Evolutionary conservation across 1,139 yeast genomes (phyloP).

Genomic region (Candida sp.): DNA sequence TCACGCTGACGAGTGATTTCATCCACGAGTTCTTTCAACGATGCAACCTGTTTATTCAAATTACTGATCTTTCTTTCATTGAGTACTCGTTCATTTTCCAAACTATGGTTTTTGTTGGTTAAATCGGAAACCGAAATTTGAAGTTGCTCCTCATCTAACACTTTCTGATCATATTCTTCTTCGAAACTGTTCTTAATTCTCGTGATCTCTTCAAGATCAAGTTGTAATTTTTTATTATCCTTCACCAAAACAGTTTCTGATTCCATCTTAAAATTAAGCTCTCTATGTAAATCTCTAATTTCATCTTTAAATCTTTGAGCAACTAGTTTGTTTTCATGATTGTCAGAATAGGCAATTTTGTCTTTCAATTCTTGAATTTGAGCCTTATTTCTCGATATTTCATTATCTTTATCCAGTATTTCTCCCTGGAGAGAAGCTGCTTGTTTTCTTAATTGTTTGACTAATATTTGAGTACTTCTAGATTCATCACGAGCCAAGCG

Average conservation of each 20-base stretch:
- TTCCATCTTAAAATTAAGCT: conserved; percentile 54
- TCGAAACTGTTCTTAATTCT: conserved; percentile 48
- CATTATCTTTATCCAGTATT: conserved; percentile 56
- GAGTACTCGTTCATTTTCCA: conserved; percentile 41
- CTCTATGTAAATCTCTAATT: conserved; percentile 54
- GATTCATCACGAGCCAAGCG: conserved; percentile 57
- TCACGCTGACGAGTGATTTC: conserved; percentile 51
- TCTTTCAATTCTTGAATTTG: conserved; percentile 41
- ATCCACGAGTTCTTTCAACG: conserved; percentile 49
- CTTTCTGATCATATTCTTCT: conserved; percentile 46
- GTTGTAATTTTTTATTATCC: conserved; percentile 57
- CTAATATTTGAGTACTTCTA: conserved; percentile 52
- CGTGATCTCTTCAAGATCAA: conserved; percentile 57
- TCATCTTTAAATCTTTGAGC: conserved; percentile 52
- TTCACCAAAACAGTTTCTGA: conserved; percentile 65
- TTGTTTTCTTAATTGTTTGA: conserved; percentile 54
- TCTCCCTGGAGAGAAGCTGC: conserved; percentile 55
- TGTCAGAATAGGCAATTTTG: conserved; percentile 52
- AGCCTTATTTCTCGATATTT: conserved; percentile 49
- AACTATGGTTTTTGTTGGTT: conserved; percentile 43
- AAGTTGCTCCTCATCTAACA: conserved; percentile 50
- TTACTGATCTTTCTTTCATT: conserved; percentile 46
- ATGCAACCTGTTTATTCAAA: conserved; percentile 47
- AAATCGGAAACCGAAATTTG: conserved; percentile 41
- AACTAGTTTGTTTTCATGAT: conserved; percentile 40